Conservation (phyloP, 1,284 basidiomycete species). For the Malassezia restricta region DNA sequence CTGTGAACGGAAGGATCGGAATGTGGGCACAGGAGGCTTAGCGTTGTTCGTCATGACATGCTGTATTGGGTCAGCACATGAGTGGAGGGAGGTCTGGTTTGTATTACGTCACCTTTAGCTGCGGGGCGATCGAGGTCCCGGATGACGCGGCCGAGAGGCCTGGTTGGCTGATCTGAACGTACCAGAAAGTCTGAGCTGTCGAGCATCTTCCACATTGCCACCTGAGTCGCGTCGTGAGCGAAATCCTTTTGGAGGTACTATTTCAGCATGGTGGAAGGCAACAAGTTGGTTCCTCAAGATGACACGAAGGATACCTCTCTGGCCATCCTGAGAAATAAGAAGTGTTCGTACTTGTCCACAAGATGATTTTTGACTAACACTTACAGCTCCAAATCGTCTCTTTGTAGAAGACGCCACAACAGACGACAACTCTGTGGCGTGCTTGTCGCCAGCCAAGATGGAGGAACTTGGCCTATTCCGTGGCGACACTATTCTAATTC, state of each 20-base stretch:
- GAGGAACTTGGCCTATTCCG: constrained; percentile 85
- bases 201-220: constrained; percentile 4
- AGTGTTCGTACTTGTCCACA: constrained; percentile 18
- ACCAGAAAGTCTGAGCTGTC: not conserved
- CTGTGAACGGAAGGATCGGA: no score
- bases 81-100: no score
- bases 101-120: not conserved
- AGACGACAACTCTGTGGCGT: constrained; percentile 60
- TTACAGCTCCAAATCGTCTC: constrained; percentile 33
- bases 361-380: not conserved
- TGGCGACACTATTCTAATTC: constrained; percentile 57
- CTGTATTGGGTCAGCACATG: no score
- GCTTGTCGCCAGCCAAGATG: constrained; percentile 91
- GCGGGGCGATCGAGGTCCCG: constrained; percentile 5
- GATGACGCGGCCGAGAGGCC: not conserved
- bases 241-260: not conserved
- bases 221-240: not conserved
- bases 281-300: constrained; percentile 14
- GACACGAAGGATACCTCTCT: constrained; percentile 40
- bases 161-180: not conserved
- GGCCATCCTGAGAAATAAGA: constrained; percentile 42
- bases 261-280: constrained; percentile 9
- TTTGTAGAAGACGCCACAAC: constrained; percentile 46
- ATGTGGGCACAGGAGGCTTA: no score
- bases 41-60: no score